phyloP scores from a whole-genome alignment of 345 rosid species.

The Aquilaria malaccensis region DNA sequence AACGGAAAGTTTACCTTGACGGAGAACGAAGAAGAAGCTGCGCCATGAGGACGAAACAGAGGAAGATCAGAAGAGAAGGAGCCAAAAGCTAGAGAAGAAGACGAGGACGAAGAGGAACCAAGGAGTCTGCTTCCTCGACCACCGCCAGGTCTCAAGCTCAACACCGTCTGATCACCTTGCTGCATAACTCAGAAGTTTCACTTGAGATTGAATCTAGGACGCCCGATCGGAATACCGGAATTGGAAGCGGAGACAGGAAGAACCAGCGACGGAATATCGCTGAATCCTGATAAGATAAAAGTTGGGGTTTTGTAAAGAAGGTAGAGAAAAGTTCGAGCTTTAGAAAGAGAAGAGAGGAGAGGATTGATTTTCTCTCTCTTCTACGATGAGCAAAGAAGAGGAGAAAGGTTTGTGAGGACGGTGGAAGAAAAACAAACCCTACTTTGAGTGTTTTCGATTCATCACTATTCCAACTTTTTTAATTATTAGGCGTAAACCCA shows the following conservation, averaged over 20 bases:
- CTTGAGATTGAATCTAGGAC: conserved; percentile 26
- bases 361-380: conserved; percentile 39
- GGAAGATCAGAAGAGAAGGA: conserved; percentile 61
- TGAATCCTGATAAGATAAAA: conserved; percentile 18
- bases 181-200: conserved; percentile 66
- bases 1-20: conserved; percentile 25
- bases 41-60: conserved; percentile 69
- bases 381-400: conserved; percentile 36
- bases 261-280: conserved; percentile 30
- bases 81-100: conserved; percentile 50
- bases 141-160: conserved; percentile 99
- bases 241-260: background rate
- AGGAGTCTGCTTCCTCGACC: conserved; percentile 78
- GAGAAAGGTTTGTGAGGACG: conserved; percentile 21
- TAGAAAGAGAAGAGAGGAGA: conserved; percentile 2
- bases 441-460: conserved; percentile 10
- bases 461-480: background rate
- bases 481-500: background rate
- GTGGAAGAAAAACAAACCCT: conserved; percentile 37
- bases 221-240: conserved; percentile 15
- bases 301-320: background rate
- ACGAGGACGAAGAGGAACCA: conserved; percentile 36
- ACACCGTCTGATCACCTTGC: conserved; percentile 86
- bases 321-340: background rate
- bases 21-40: conserved; percentile 29